Evolutionary conservation across 805 yeast species (phyloP).

Genomic region (Clavispora carvajalis): DNA sequence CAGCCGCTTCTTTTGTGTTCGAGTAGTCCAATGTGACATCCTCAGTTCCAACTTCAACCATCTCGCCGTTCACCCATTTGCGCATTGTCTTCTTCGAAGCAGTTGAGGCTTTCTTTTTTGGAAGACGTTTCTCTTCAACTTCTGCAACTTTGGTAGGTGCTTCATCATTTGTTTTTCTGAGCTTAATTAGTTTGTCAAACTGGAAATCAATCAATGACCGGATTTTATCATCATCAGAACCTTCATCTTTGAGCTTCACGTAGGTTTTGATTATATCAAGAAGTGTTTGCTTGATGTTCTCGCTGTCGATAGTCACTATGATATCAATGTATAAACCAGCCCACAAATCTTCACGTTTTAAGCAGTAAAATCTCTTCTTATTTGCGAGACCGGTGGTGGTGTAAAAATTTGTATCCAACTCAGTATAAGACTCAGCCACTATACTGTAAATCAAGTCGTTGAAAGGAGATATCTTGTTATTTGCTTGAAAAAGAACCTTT

Average conservation of each 20-base stretch:
- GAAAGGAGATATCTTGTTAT: conserved; percentile 32
- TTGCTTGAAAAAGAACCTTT: conserved; percentile 30
- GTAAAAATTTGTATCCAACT: conserved; percentile 29
- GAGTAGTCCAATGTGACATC: conserved; percentile 31
- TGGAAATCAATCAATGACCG: conserved; percentile 33
- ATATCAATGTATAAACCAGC: conserved; percentile 36
- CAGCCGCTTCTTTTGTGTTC: conserved; percentile 9
- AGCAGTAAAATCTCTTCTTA: conserved; percentile 33
- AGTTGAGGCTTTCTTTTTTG: conserved; percentile 8
- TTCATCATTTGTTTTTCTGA: conserved; percentile 14
- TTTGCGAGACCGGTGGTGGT: conserved; percentile 20
- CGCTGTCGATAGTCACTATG: conserved; percentile 36
- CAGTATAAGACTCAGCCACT: conserved; percentile 31
- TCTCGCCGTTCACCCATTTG: conserved; percentile 38
- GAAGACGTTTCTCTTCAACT: neutral
- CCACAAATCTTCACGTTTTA: conserved; percentile 21
- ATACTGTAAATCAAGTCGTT: conserved; percentile 32
- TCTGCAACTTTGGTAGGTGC: neutral
- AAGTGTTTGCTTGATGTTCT: conserved; percentile 29
- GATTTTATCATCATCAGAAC: conserved; percentile 20
- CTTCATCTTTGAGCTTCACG: conserved; percentile 22
- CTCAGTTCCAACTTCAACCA: conserved; percentile 23
- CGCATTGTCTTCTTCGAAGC: conserved; percentile 32
- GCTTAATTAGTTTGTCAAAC: conserved; percentile 32
- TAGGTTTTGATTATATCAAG: conserved; percentile 30